Conservation (phyloP, 441 rosid species). For the Lepidium campestre region DNA sequence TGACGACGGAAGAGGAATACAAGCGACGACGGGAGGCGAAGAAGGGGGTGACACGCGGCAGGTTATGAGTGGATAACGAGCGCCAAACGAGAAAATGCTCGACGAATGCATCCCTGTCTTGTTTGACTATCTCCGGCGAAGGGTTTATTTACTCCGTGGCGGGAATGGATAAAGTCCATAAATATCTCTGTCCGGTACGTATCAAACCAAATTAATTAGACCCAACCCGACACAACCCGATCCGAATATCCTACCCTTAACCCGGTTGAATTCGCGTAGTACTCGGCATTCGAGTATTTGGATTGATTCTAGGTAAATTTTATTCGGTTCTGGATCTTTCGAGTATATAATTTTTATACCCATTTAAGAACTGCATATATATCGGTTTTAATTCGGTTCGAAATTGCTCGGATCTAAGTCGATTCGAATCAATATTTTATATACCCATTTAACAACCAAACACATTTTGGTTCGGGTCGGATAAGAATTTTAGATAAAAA, state of each 20-base stretch:
- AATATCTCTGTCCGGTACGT: background rate
- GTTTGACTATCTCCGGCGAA: constrained; percentile 10
- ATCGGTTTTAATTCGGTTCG: no score
- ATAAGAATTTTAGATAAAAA: no score
- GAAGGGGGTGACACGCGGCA: constrained; percentile 37
- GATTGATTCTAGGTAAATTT: no score
- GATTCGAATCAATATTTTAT: no score
- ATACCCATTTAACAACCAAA: no score
- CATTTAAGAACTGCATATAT: no score
- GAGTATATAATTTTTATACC: no score
- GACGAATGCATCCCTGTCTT: constrained; percentile 39
- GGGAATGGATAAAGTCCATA: constrained; percentile 47
- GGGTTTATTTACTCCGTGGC: constrained; percentile 19
- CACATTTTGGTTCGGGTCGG: no score
- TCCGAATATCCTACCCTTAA: background rate
- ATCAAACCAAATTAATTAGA: background rate
- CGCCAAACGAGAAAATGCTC: constrained; percentile 37
- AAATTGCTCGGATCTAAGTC: no score
- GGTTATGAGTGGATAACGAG: constrained; percentile 33
- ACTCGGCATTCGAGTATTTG: no score
- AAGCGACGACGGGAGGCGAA: background rate
- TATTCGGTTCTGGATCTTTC: no score
- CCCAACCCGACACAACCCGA: background rate
- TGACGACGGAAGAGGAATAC: constrained; percentile 30
- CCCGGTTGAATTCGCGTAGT: background rate